A percentile compares a stretch with the other conserved stretches of the same genome.
These are phyloP conservation scores for Aureobasidium namibiae DNA, from an alignment of 2,329 filamentous ascomycete genomes.

Conservation along the genomic window DNA sequence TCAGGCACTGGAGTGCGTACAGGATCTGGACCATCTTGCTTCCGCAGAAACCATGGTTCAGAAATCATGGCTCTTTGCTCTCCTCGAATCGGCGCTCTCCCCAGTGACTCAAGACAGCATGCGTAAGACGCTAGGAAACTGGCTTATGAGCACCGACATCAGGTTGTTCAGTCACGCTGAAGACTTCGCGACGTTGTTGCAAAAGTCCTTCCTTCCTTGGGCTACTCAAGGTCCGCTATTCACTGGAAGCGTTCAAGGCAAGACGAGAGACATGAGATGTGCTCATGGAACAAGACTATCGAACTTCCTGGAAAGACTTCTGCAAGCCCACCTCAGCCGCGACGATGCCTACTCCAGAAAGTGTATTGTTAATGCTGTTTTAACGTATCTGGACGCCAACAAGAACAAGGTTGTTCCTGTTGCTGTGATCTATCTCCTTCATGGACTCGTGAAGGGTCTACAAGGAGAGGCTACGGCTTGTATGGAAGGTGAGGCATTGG, in stretches of 20 bases:
- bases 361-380: constrained; percentile 23
- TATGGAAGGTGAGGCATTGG: constrained; percentile 23
- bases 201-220: constrained; percentile 38
- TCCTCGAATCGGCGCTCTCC: constrained; percentile 34
- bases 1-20: constrained; percentile 38
- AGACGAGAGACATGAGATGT: constrained; percentile 26
- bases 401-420: constrained; percentile 24
- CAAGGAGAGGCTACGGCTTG: constrained; percentile 10
- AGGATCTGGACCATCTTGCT: constrained; percentile 33
- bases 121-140: constrained; percentile 38
- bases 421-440: constrained; percentile 34
- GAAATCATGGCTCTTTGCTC: constrained; percentile 33
- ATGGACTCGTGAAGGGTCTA: constrained; percentile 33
- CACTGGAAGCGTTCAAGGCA: constrained; percentile 29
- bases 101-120: constrained; percentile 37
- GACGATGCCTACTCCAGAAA: constrained; percentile 14
- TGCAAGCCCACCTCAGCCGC: constrained; percentile 16
- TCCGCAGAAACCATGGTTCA: constrained; percentile 25
- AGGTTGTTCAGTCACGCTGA: constrained; percentile 17
- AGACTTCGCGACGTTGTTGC: constrained; percentile 30
- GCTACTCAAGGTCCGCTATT: constrained; percentile 37
- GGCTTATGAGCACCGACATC: constrained; percentile 31
- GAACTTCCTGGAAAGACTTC: constrained; percentile 27
- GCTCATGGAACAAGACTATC: constrained; percentile 34
- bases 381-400: constrained; percentile 25